Conservation (phyloP, 2,329 filamentous ascomycete species). For the Graphium sp. region DNA sequence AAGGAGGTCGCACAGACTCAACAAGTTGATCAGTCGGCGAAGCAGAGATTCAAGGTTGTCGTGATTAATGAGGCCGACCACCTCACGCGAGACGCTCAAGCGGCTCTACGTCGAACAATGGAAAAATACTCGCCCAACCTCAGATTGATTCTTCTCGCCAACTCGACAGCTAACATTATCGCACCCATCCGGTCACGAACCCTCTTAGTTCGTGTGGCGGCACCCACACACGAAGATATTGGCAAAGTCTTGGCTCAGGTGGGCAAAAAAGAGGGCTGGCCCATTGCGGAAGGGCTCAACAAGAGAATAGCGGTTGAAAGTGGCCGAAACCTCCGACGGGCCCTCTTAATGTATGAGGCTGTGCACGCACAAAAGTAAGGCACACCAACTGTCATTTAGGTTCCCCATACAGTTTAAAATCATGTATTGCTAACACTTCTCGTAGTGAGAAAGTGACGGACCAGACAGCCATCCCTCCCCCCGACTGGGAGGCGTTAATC, state of each 20-base stretch:
- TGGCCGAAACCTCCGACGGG: constrained; percentile 75
- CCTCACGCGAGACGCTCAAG: constrained; percentile 84
- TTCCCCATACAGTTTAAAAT: neutral
- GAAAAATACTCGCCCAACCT: constrained; percentile 98
- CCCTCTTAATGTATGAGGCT: constrained; percentile 91
- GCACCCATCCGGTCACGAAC: constrained; percentile 92
- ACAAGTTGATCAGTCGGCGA: constrained; percentile 86
- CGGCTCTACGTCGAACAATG: constrained; percentile 88
- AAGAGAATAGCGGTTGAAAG: constrained; percentile 78
- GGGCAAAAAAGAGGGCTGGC: constrained; percentile 71
- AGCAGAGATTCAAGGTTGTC: constrained; percentile 92
- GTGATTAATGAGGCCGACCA: constrained; percentile 99
- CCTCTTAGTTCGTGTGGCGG: constrained; percentile 77
- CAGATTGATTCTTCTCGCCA: constrained; percentile 78
- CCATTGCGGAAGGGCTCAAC: constrained; percentile 59
- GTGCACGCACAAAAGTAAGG: constrained; percentile 88
- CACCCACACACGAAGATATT: constrained; percentile 75
- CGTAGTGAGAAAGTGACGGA: constrained; percentile 77
- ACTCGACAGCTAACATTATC: constrained; percentile 96
- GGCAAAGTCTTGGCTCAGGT: constrained; percentile 54
- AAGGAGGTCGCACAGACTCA: constrained; percentile 98
- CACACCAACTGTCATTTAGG: neutral
- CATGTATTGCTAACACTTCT: constrained; percentile 12
- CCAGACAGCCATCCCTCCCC: constrained; percentile 75
- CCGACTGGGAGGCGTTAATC: constrained; percentile 93